Conservation (phyloP, 2,329 filamentous ascomycete genomes). For the Aspergillus proliferans region DNA sequence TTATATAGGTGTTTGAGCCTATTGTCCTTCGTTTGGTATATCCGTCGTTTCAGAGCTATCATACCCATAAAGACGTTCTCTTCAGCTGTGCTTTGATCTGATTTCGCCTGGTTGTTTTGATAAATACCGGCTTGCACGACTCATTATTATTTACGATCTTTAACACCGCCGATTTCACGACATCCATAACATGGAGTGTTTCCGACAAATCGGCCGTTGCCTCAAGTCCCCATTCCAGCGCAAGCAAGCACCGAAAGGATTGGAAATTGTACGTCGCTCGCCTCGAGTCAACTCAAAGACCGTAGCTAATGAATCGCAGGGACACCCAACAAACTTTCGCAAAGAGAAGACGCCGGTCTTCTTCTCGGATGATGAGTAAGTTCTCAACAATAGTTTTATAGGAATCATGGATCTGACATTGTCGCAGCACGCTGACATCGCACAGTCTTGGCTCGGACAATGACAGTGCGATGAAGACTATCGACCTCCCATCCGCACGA, state of each 20-base stretch:
- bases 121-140: no score
- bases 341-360: constrained; percentile 36
- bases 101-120: no score
- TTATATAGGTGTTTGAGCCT: constrained; percentile 8
- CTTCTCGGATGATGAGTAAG: constrained; percentile 35
- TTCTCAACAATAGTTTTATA: constrained; percentile 6
- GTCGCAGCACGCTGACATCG: constrained; percentile 28
- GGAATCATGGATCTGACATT: constrained; percentile 19
- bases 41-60: constrained; percentile 2
- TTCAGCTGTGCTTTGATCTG: no score
- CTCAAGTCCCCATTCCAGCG: constrained; percentile 28
- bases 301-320: constrained; percentile 23
- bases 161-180: background rate
- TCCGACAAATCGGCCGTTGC: constrained; percentile 29
- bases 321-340: constrained; percentile 38
- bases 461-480: constrained; percentile 18
- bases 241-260: constrained; percentile 17
- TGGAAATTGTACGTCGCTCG: constrained; percentile 30
- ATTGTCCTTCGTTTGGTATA: constrained; percentile 19
- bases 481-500: constrained; percentile 21
- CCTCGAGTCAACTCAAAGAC: background rate
- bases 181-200: constrained; percentile 25
- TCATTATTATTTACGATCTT: no score
- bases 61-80: no score
- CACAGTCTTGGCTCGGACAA: constrained; percentile 29